A percentile compares a stretch with the other conserved stretches of the same genome.
These are phyloP conservation scores for Thraustochytrium sp. DNA, from an alignment of 352 stramenopile species.

Conservation along the genomic window DNA sequence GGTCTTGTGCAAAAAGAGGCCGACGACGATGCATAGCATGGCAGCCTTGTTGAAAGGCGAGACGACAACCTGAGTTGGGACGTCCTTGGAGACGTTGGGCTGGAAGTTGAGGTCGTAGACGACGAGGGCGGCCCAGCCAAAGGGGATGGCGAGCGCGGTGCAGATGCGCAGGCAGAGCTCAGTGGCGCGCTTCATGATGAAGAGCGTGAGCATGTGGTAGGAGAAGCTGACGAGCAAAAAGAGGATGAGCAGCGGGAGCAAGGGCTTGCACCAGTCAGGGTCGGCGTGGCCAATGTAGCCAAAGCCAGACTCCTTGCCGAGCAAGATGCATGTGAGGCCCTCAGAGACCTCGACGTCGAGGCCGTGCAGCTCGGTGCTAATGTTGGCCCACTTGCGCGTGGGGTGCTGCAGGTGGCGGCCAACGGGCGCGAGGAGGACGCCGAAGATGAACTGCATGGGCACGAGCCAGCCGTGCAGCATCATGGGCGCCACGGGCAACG, in stretches of 20 bases:
- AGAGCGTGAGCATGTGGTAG: conserved; percentile 39
- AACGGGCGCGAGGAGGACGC: neutral
- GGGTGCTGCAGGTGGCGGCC: conserved; percentile 35
- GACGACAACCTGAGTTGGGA: neutral
- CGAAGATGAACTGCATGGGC: conserved; percentile 41
- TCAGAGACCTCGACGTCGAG: conserved; percentile 28
- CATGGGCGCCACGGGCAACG: conserved; percentile 20
- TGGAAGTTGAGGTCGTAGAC: conserved; percentile 30
- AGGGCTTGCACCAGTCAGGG: conserved; percentile 30
- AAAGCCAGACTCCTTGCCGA: conserved; percentile 16
- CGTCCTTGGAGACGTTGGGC: neutral
- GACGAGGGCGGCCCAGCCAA: conserved; percentile 18
- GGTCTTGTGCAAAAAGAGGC: conserved; percentile 33
- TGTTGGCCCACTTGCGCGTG: conserved; percentile 15
- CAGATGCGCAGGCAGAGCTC: conserved; percentile 17
- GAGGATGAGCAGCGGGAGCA: conserved; percentile 30
- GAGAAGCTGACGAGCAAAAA: conserved; percentile 27
- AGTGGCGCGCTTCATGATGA: conserved; percentile 3
- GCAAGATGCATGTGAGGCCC: conserved; percentile 17
- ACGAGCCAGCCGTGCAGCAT: conserved; percentile 40
- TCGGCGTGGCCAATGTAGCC: conserved; percentile 8
- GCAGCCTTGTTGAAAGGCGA: conserved; percentile 2
- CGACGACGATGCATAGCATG: neutral
- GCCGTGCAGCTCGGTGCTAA: neutral
- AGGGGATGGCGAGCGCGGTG: conserved; percentile 25